Evolutionary conservation across 768 basidiomycete species (phyloP), one percentile per base, ranked within the genome.

Genomic region (Coprinopsis marcescibilis): DNA sequence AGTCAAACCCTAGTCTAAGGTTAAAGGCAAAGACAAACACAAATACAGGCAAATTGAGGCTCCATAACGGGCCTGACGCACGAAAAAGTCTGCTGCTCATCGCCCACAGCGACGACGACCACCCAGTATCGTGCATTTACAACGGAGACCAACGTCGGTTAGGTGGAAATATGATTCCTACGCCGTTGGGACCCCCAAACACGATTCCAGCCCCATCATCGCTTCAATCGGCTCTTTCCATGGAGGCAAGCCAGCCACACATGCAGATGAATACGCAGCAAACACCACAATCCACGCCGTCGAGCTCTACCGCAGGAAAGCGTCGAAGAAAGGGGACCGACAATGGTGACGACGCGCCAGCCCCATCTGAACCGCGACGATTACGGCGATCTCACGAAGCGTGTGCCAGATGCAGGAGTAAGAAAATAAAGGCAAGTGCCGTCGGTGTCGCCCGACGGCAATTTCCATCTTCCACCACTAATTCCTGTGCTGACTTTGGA

Each of bases 381-480:
- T 76, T 92, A 58, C 75, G 89, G 57, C 81, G 89, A 61, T 89
- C 89, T 58, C 89, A 92, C 69, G 89, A 92, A 69, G 89, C 89
- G 52, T 92, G 89, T 73, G 84, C 89, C 54, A 78, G 89, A 64
- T 92, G 89, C 76, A 86, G 89, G 78, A 85, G 83, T 72, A 91
- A 92, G 81, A 92, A 92, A 85, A 92, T 92, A 70, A 92, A 92
- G 87, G 86, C 81, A 75, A 73, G 72, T 72, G 68, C 71, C 73
- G 72, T 70, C 80, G 81, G 80, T 73, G 65, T 66, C 66, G 70
- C 76, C 83, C 85, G 83, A 80, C 83, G 83, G 85, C 84, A 86
- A 85, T 77, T 83, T 78, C 83, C 84, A 81, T 67, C 65, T 64
- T 63, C 65, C 68, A 64, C 67, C 61, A 64, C 62, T 58, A 65